A percentile compares a stretch with the other conserved stretches of the same genome.
Evolutionary conservation across 768 basidiomycete genomes (phyloP).

Genomic region (Lenzites betulinus): DNA sequence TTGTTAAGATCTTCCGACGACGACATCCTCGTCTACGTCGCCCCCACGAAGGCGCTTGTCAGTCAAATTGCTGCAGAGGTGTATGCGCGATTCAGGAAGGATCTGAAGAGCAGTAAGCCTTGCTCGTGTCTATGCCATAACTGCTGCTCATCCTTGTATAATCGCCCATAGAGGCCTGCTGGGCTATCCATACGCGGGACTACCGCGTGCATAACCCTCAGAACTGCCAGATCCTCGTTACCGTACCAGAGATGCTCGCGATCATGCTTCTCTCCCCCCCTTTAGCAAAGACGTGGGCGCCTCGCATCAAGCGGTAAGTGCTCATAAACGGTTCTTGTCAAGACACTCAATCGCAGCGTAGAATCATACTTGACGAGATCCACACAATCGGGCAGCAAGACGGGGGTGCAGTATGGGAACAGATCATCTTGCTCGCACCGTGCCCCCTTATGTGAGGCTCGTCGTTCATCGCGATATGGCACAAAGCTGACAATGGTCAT

Average conservation of each 20-base stretch:
- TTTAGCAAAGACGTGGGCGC: conserved; percentile 61
- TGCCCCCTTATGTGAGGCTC: conserved; percentile 64
- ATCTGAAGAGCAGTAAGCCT: conserved; percentile 39
- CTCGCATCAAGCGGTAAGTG: conserved; percentile 58
- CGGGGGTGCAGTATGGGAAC: conserved; percentile 73
- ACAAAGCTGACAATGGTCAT: not conserved
- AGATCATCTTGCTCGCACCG: conserved; percentile 68
- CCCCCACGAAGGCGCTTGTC: conserved; percentile 76
- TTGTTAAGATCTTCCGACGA: conserved; percentile 63
- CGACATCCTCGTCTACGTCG: conserved; percentile 70
- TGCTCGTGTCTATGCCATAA: not conserved
- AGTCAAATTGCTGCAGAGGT: conserved; percentile 72
- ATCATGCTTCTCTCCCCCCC: conserved; percentile 72
- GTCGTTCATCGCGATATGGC: not conserved
- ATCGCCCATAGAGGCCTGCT: conserved; percentile 48
- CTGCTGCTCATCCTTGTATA: not conserved
- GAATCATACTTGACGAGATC: conserved; percentile 70
- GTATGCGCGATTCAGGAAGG: conserved; percentile 69
- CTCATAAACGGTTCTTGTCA: not conserved
- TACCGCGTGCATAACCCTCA: conserved; percentile 61
- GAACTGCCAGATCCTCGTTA: conserved; percentile 72
- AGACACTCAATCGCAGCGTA: conserved; percentile 25
- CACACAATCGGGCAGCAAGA: conserved; percentile 73
- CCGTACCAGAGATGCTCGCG: conserved; percentile 70
- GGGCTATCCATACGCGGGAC: conserved; percentile 70